Evolutionary conservation across 2,329 filamentous ascomycete species (phyloP).

Genomic region (Ascochyta viciae-villosae): DNA sequence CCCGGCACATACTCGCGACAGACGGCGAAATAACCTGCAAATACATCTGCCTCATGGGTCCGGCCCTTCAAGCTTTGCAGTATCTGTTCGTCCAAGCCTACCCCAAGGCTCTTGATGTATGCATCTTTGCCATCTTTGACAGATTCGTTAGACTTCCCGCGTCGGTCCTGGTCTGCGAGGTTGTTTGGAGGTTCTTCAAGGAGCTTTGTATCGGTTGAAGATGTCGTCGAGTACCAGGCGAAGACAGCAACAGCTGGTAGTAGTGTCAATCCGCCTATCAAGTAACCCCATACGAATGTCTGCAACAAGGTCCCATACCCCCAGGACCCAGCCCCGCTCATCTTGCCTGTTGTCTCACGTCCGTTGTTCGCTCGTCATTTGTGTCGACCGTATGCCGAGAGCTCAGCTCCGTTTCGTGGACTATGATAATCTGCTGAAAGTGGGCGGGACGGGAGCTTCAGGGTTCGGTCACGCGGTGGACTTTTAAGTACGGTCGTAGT

Average conservation of each 20-base stretch:
- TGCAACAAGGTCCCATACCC: slow-evolving; percentile 32
- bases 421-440: neutral
- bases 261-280: slow-evolving; percentile 34
- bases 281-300: slow-evolving; percentile 37
- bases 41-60: slow-evolving; percentile 74
- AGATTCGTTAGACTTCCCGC: slow-evolving; percentile 23
- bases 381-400: neutral
- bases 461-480: slow-evolving; percentile 11
- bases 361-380: slow-evolving; percentile 24
- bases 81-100: slow-evolving; percentile 33
- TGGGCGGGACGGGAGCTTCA: slow-evolving; percentile 1
- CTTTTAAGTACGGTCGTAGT: slow-evolving; percentile 19
- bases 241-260: slow-evolving; percentile 25
- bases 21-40: slow-evolving; percentile 93
- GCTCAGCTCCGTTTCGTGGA: neutral
- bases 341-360: slow-evolving; percentile 30
- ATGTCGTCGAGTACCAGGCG: slow-evolving; percentile 31
- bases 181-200: slow-evolving; percentile 11
- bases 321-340: slow-evolving; percentile 33
- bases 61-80: slow-evolving; percentile 33
- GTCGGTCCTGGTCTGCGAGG: slow-evolving; percentile 10
- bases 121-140: slow-evolving; percentile 18
- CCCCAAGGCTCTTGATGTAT: slow-evolving; percentile 23
- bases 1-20: slow-evolving; percentile 91
- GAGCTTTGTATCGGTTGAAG: slow-evolving; percentile 18